phyloP scores from a whole-genome alignment of 2,329 filamentous ascomycete species.

The Pseudogymnoascus sp. region DNA sequence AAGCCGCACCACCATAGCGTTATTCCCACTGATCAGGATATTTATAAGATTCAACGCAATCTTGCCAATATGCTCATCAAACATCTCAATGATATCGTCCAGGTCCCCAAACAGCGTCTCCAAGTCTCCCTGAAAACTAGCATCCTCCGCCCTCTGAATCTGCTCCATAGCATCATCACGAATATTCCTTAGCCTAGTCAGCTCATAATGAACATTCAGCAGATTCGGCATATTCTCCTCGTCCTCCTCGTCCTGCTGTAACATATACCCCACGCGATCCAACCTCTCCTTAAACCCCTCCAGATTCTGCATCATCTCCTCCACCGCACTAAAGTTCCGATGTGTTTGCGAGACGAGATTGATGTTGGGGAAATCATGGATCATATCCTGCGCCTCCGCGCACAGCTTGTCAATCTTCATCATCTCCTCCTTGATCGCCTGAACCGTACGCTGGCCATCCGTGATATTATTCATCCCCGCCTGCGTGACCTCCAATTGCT shows the following conservation, averaged over 20 bases:
- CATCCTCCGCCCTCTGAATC: constrained; percentile 71
- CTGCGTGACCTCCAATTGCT: constrained; percentile 92
- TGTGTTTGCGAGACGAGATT: constrained; percentile 90
- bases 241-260: constrained; percentile 78
- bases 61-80: constrained; percentile 87
- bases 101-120: constrained; percentile 84
- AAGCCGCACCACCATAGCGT: constrained; percentile 81
- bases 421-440: constrained; percentile 95
- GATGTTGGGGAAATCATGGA: constrained; percentile 90
- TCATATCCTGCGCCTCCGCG: constrained; percentile 95
- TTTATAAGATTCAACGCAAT: constrained; percentile 87
- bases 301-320: constrained; percentile 86
- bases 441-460: constrained; percentile 86
- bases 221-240: constrained; percentile 88
- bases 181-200: constrained; percentile 88
- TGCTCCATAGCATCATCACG: constrained; percentile 95
- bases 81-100: constrained; percentile 85
- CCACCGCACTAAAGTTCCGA: constrained; percentile 88
- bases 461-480: constrained; percentile 82
- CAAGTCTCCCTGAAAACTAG: constrained; percentile 71
- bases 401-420: constrained; percentile 97
- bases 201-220: constrained; percentile 80
- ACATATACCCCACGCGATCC: constrained; percentile 66
- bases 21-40: constrained; percentile 79
- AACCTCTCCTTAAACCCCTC: constrained; percentile 80